Base-by-base conservation (phyloP, 164 flowering plant species). In the Saururus chinensis region DNA sequence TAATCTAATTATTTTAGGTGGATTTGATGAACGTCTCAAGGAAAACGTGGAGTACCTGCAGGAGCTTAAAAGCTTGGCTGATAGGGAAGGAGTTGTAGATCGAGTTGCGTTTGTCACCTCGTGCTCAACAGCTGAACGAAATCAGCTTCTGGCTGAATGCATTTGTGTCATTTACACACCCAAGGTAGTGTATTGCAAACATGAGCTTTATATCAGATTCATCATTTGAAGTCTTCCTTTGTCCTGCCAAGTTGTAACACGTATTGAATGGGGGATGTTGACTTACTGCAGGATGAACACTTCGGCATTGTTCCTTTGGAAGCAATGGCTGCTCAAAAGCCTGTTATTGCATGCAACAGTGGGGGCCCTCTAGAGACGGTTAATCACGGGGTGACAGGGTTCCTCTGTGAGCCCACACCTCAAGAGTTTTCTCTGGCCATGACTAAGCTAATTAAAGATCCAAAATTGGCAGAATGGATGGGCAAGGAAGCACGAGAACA, bases 301-400 rank as follows among this genome's bases (percentile, higher is more conserved):
- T 93, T 90, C 56, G 97, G 97, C 53, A 88, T 93, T 63, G 96
- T 93, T 66, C 98, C 98, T 12, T 65, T 93, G 76, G 98, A 88
- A 73, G 95, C 97, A 65, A 93, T 93, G 97, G 97, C 98, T 55
- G 95, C 98, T 35, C 61, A 80, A 62, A 93, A 90, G 75, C 97
- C 98, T 30, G 98, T 93, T 14, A 84, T 93, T 40, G 95, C 92
- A 11, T 93, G 98, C 84, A 88, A 84, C 56, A 93, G 98, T 60
- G 98, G 98, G 24, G 98, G 97, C 10, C 98, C 95, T 7, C 84
- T 87, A 22, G 98, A 93, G 75, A 82, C 97, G 6, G 60, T 90
- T 37, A 90, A 74, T 72, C 62, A 86, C 64, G 96, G 76, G 9
- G 74, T 66, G 24, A 86, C 97, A 1, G 97, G 98, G 35, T 93